Evolutionary conservation across 805 yeast genomes (phyloP).

Genomic region (Monosporozyma unispora): DNA sequence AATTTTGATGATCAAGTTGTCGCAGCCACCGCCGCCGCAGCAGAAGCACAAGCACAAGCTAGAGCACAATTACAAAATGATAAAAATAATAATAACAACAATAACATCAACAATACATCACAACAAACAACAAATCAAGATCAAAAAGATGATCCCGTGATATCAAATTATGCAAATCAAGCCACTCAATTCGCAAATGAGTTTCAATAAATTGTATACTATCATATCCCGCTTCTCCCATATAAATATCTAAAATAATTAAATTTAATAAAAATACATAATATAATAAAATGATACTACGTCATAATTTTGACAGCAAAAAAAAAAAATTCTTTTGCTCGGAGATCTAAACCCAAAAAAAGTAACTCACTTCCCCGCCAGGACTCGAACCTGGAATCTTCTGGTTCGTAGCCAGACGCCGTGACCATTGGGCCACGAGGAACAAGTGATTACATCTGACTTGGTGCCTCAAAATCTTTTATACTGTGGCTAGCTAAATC

Average conservation of each 20-base stretch:
- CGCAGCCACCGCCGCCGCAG: conserved; percentile 32
- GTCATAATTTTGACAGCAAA: neutral
- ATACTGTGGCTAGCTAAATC: too few relatives aligned
- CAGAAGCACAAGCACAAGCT: conserved; percentile 28
- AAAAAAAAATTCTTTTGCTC: too few relatives aligned
- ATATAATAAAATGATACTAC: too few relatives aligned
- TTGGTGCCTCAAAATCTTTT: too few relatives aligned
- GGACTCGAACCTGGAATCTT: conserved; percentile 49
- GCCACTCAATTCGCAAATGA: conserved; percentile 29
- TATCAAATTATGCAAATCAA: conserved; percentile 26
- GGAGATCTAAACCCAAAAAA: too few relatives aligned
- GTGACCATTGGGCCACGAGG: conserved; percentile 73
- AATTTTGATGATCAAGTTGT: conserved; percentile 32
- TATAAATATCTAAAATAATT: too few relatives aligned
- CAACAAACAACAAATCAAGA: conserved; percentile 1
- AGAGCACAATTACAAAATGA: conserved; percentile 13
- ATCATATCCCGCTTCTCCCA: too few relatives aligned
- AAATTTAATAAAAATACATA: too few relatives aligned
- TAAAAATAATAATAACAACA: conserved; percentile 8
- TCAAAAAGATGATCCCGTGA: conserved; percentile 13
- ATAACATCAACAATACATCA: conserved; percentile 2
- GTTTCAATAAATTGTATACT: conserved; percentile 16
- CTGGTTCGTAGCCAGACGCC: conserved; percentile 64
- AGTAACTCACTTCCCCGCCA: conserved; percentile 36
- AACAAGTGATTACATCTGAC: conserved; percentile 31